Base-by-base conservation (phyloP, 1,139 yeast genomes). In the Lodderomyces oxycetoniae region DNA sequence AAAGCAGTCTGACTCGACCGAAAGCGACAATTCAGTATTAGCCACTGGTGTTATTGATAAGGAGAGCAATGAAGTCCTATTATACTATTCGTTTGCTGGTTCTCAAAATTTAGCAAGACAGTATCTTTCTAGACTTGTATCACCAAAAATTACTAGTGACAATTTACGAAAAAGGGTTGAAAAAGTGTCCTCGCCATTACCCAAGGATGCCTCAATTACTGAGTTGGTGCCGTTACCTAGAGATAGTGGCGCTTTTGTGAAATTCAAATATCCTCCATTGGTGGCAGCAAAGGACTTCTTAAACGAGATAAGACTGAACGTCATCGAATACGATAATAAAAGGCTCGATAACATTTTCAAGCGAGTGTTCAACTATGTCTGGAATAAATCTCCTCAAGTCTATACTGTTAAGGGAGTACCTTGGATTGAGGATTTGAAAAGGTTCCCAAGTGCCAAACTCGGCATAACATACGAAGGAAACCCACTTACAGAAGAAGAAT, bases 161-260 rank as follows among this genome's bases (percentile, higher is more conserved):
- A 42, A 50, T 13, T 44, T 61, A 25, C 45, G 48, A 30, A 42
- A 52, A 1, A 46, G 43, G 26, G 55, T 67, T 2, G 33, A 44
- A 26, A 23, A 44, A 2, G 33, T 63, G 4, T 50, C 66, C 23
- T 34, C 42, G 3, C 71, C 71, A 2, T 45, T 67, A 16, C 70
- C 71, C 2, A 44, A 40, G 4, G 56, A 47, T 2, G 52, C 60
- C 5, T 36, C 43, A 5, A 55, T 66, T 26, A 45, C 53, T 4
- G 70, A 62, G 27, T 66, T 85, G 23, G 79, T 87, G 11, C 84
- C 95, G 0, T 67, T 84, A 38, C 71, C 61, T 40, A 62, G 95
- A 43, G 98, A 91, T 51, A 95, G 96, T 34, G 97, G 97, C 28
- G 96, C 88, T 1, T 89, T 91, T 66, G 91, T 85, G 22, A 82